Conservation (phyloP, 257 asterid genomes). For the Cinchona pubescens region DNA sequence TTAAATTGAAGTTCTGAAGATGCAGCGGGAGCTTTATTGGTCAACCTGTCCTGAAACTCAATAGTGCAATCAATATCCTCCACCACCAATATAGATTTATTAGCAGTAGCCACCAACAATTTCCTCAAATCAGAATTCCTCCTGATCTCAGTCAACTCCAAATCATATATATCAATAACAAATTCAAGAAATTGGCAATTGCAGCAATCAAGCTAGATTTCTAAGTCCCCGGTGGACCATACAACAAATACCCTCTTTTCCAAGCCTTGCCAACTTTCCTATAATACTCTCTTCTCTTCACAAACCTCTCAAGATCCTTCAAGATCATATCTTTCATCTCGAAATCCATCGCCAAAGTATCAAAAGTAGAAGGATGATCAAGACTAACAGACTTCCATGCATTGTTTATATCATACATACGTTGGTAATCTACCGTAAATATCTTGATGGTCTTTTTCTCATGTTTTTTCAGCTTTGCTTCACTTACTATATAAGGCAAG, state of each 20-base stretch:
- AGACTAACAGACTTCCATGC: conserved; percentile 43
- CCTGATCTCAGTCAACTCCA: conserved; percentile 53
- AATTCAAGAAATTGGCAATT: conserved; percentile 64
- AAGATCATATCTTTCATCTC: conserved; percentile 40
- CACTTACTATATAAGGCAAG: conserved; percentile 35
- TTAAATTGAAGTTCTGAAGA: background rate
- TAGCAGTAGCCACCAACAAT: conserved; percentile 44
- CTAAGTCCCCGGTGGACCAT: conserved; percentile 83
- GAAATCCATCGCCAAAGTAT: conserved; percentile 61
- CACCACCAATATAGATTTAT: conserved; percentile 57
- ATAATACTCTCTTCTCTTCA: conserved; percentile 52
- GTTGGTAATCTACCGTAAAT: conserved; percentile 40
- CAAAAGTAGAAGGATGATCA: conserved; percentile 65
- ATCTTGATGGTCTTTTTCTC: conserved; percentile 49
- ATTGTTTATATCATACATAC: conserved; percentile 28
- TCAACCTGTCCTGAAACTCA: conserved; percentile 46
- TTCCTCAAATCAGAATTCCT: conserved; percentile 52
- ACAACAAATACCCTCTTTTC: conserved; percentile 71
- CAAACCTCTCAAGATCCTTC: conserved; percentile 49
- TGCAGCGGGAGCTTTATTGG: conserved; percentile 19
- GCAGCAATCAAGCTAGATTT: conserved; percentile 80
- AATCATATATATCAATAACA: conserved; percentile 64
- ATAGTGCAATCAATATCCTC: conserved; percentile 69
- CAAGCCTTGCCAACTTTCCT: conserved; percentile 65
- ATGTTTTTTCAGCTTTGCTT: conserved; percentile 30